Evolutionary conservation across 306 rosid genomes (phyloP).

Genomic region (Gleditsia sinensis): DNA sequence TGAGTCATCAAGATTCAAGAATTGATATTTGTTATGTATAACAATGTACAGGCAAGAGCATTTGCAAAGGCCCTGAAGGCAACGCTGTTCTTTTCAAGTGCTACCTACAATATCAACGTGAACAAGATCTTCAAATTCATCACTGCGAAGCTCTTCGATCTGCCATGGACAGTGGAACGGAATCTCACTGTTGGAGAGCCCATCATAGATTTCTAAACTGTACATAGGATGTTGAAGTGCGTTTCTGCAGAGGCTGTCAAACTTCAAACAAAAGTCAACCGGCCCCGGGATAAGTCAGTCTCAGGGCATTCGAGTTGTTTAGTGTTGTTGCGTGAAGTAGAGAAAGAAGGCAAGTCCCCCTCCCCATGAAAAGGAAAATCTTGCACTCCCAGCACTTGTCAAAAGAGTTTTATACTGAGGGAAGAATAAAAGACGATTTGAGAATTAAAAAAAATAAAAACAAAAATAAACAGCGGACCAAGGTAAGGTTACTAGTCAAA

Average conservation of each 20-base stretch:
- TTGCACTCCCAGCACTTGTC: constrained; percentile 26
- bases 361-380: background rate
- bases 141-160: constrained; percentile 90
- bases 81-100: constrained; percentile 89
- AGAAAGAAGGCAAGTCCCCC: background rate
- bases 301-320: constrained; percentile 52
- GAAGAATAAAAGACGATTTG: constrained; percentile 32
- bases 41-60: constrained; percentile 87
- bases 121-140: constrained; percentile 96
- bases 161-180: constrained; percentile 93
- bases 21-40: constrained; percentile 3
- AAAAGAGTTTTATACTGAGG: background rate
- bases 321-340: constrained; percentile 13
- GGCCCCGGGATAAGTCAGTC: constrained; percentile 18
- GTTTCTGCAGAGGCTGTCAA: background rate
- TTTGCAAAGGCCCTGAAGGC: constrained; percentile 89
- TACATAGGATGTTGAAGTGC: background rate
- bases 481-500: too few relatives aligned
- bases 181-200: constrained; percentile 92
- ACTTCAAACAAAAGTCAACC: constrained; percentile 35
- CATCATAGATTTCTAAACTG: constrained; percentile 77
- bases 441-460: constrained; percentile 18
- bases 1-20: background rate
- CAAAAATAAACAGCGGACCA: background rate
- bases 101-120: constrained; percentile 92